Percentiles rank a stretch among this genome's conserved stretches.
Evolutionary conservation across 2,329 filamentous ascomycete genomes (phyloP).

Genomic region (Fusarium citri): DNA sequence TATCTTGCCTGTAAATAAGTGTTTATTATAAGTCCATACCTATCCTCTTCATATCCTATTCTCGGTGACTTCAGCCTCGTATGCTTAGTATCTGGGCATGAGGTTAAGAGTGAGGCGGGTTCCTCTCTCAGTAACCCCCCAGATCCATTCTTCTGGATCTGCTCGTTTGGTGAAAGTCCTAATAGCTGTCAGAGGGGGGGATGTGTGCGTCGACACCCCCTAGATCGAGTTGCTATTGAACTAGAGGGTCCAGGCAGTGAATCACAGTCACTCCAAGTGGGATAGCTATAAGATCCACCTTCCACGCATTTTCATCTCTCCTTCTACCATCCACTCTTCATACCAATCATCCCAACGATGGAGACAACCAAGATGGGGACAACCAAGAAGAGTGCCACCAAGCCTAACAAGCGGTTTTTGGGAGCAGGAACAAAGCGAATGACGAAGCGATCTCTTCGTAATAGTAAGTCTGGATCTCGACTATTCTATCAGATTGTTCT

Average conservation of each 20-base stretch:
- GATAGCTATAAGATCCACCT: neutral
- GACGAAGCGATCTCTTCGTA: accelerated
- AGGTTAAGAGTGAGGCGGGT: neutral
- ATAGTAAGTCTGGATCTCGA: neutral
- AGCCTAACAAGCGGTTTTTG: neutral
- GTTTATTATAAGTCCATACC: neutral
- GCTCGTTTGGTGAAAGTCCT: neutral
- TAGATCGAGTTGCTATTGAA: neutral
- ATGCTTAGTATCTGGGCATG: neutral
- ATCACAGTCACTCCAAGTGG: neutral
- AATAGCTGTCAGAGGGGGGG: neutral
- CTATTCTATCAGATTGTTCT: neutral
- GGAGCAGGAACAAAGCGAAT: accelerated
- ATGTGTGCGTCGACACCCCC: neutral
- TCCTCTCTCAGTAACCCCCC: neutral
- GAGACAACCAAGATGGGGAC: neutral
- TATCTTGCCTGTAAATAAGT: neutral
- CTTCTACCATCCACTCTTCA: neutral
- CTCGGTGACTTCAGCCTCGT: neutral
- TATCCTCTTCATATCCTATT: neutral
- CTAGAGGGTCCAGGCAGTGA: neutral
- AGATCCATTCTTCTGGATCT: neutral
- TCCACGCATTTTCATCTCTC: neutral
- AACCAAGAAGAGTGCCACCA: neutral
- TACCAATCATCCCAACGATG: neutral